These are phyloP conservation scores for Crotalaria pallida DNA, from an alignment of 306 rosid genomes.

Conservation along the genomic window DNA sequence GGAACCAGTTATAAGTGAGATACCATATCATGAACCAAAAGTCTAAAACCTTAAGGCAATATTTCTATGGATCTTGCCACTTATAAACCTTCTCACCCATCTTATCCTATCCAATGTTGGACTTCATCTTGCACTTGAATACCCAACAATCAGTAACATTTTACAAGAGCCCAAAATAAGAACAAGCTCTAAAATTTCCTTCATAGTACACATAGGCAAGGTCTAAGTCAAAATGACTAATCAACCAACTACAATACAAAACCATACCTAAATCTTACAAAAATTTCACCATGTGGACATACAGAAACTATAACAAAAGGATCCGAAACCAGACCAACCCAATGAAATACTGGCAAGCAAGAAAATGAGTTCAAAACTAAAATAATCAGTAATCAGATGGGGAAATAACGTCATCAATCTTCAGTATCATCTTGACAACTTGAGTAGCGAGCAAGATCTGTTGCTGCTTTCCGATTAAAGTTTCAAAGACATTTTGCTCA, in stretches of 20 bases:
- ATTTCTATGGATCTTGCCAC: too few relatives aligned
- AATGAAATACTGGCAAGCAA: background rate
- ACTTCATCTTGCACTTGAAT: too few relatives aligned
- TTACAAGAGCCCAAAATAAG: too few relatives aligned
- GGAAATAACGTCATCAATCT: constrained; percentile 91
- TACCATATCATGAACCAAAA: too few relatives aligned
- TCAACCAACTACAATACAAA: background rate
- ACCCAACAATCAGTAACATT: too few relatives aligned
- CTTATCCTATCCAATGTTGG: too few relatives aligned
- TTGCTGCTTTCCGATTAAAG: constrained; percentile 94
- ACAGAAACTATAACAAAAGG: background rate
- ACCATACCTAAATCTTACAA: background rate
- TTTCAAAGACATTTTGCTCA: constrained; percentile 85
- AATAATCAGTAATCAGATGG: constrained; percentile 51
- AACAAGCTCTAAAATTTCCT: too few relatives aligned
- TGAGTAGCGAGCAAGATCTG: constrained; percentile 91
- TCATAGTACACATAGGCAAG: background rate
- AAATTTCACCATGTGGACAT: background rate
- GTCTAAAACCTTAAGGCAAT: too few relatives aligned
- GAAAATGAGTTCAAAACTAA: background rate
- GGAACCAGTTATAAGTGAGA: too few relatives aligned
- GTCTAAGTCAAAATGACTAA: too few relatives aligned
- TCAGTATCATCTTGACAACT: constrained; percentile 95
- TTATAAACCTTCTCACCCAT: too few relatives aligned
- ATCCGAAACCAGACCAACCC: background rate